phyloP scores from a whole-genome alignment of 2,329 filamentous ascomycete species.

The Fusarium sp. region DNA sequence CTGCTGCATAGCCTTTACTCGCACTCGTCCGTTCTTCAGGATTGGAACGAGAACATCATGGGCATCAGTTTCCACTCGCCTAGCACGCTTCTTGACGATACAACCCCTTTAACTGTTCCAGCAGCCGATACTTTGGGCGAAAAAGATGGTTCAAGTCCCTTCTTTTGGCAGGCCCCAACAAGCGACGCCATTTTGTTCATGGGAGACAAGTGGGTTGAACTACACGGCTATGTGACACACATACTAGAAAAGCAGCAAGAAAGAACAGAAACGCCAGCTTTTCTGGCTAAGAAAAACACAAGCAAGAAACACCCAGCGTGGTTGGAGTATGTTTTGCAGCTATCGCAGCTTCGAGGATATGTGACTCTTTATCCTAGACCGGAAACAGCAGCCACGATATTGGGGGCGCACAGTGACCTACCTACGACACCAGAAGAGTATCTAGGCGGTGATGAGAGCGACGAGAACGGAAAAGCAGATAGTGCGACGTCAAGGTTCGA shows the following conservation, averaged over 20 bases:
- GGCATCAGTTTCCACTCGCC: constrained; percentile 86
- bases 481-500: constrained; percentile 53
- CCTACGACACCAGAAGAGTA: constrained; percentile 79
- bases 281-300: constrained; percentile 68
- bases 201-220: constrained; percentile 86
- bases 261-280: constrained; percentile 52
- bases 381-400: constrained; percentile 65
- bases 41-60: constrained; percentile 70
- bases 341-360: constrained; percentile 82
- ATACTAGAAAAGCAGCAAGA: constrained; percentile 63
- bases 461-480: constrained; percentile 48
- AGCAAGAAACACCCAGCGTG: constrained; percentile 78
- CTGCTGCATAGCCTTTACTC: constrained; percentile 85
- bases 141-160: constrained; percentile 62
- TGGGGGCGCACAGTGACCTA: constrained; percentile 83
- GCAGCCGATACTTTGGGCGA: constrained; percentile 31
- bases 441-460: constrained; percentile 46
- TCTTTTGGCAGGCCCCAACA: constrained; percentile 87
- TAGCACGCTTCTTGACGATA: constrained; percentile 71
- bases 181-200: constrained; percentile 86
- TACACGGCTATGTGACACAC: constrained; percentile 82
- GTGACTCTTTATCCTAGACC: constrained; percentile 82
- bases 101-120: constrained; percentile 65
- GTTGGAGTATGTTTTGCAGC: constrained; percentile 81
- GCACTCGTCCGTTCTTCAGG: constrained; percentile 55